These are phyloP conservation scores for Hirsutella minnesotensis DNA, from an alignment of 2,329 filamentous ascomycete genomes.

Conservation along the genomic window DNA sequence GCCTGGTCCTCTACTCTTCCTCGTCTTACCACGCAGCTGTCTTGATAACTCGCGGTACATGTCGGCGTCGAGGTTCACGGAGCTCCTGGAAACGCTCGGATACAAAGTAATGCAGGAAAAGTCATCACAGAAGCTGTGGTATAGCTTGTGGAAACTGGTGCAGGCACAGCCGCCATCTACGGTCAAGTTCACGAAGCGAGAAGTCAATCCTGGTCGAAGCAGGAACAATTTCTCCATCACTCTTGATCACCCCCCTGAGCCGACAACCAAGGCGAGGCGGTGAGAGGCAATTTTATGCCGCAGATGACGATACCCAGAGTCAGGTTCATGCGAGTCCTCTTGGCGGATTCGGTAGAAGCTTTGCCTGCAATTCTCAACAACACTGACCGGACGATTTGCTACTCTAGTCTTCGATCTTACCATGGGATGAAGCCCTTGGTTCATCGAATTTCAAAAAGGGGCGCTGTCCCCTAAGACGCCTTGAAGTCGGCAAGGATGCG, in stretches of 20 bases:
- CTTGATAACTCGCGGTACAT: constrained; percentile 86
- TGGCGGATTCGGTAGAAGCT: too few species aligned
- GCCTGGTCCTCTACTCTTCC: constrained; percentile 61
- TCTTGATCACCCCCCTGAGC: constrained; percentile 24
- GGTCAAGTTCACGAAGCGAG: constrained; percentile 44
- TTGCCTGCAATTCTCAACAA: too few species aligned
- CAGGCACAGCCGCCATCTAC: constrained; percentile 7
- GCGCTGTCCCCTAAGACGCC: too few species aligned
- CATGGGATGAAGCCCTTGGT: too few species aligned
- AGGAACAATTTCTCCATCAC: constrained; percentile 90
- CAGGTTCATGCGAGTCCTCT: too few species aligned
- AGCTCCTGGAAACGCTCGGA: constrained; percentile 68
- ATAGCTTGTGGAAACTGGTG: constrained; percentile 67
- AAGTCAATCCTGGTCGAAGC: constrained; percentile 60
- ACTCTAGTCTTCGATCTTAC: too few species aligned
- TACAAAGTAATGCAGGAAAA: constrained; percentile 58
- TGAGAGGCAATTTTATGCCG: too few species aligned
- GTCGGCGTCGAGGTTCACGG: constrained; percentile 53
- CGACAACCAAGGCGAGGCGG: background rate
- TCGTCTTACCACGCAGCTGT: constrained; percentile 83
- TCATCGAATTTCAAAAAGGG: too few species aligned
- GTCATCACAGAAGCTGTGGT: constrained; percentile 71
- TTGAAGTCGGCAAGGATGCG: too few species aligned
- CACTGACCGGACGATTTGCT: too few species aligned
- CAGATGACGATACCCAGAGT: too few species aligned